Evolutionary conservation across 768 basidiomycete species (phyloP), one percentile per base, ranked within the genome.

Genomic region (Pisolithus sp.): DNA sequence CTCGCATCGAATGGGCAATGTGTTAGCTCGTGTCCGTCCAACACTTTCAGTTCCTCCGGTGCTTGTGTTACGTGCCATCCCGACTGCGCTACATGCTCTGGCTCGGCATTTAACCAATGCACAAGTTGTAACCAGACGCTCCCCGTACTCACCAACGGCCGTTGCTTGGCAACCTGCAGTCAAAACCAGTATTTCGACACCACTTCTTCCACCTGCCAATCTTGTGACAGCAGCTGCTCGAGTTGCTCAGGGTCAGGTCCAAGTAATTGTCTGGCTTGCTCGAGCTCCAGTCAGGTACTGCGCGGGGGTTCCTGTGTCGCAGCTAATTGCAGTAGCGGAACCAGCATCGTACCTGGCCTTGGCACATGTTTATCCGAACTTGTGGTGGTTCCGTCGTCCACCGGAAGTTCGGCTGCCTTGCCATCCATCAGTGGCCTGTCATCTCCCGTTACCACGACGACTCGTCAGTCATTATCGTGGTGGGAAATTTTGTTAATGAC

Each of bases 401-500:
- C 77, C 4, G 73, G 75, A n/a, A 66, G 66, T 36, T 60, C 71
- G 7, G 56, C 63, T 5, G 41, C 72, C 20, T 68, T 83, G 20
- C 82, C 84, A 21, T 67, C 77, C 12, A 68, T 84, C 53, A 75
- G 82, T 2, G 85, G 86, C 24, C 65, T 84, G 53, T 63, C 75
- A 40, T 68, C 76, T n/a, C 84, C 86, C 0, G 76, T 75, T 2
- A 54, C 50, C 48, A 67, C 58, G 17, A 60, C 49, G 24, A 58
- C 52, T 18, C 64, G 61, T 20, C 72, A 70, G 24, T 58, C 73
- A 21, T 70, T 90, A 8, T 70, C 72, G 53, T 91, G 89, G 89
- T 91, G 89, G 88, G 76, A 92, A 70, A 89, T 91, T 57, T 71
- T 91, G 51, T 77, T 91, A 50, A 91, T 91, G 86, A 73, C 83